These are phyloP conservation scores for Trichocladium uniseriatum DNA, from an alignment of 495 filamentous ascomycete genomes.

Conservation along the genomic window DNA sequence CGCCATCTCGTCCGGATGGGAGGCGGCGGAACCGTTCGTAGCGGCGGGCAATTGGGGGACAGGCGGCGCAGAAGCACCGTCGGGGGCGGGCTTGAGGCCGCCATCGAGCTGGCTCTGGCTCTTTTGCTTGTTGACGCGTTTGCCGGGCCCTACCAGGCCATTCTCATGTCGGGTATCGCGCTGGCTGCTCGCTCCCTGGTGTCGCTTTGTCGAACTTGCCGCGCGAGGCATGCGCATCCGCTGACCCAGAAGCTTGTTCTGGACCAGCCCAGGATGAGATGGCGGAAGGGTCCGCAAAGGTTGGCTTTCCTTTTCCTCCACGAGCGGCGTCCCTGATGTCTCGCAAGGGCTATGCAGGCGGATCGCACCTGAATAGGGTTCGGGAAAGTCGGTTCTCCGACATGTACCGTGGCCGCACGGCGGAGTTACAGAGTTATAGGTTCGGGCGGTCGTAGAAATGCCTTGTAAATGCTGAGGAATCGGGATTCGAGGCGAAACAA, in stretches of 20 bases:
- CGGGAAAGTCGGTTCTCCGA: neutral
- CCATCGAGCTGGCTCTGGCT: conserved; percentile 39
- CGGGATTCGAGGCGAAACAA: neutral
- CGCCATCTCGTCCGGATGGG: conserved; percentile 33
- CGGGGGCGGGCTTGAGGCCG: conserved; percentile 19
- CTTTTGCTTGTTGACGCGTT: conserved; percentile 55
- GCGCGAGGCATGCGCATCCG: conserved; percentile 61
- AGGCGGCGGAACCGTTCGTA: conserved; percentile 29
- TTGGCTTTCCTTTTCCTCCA: neutral
- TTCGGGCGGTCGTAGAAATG: neutral
- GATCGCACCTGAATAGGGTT: neutral
- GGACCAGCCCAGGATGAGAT: conserved; percentile 34
- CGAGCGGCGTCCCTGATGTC: neutral
- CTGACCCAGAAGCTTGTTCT: conserved; percentile 43
- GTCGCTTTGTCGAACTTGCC: conserved; percentile 57
- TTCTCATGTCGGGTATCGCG: conserved; percentile 80
- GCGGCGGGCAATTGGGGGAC: conserved; percentile 29
- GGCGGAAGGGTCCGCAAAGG: neutral
- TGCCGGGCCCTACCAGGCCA: conserved; percentile 75
- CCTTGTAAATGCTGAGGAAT: neutral
- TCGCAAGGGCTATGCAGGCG: neutral
- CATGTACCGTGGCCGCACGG: neutral
- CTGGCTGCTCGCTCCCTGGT: conserved; percentile 52
- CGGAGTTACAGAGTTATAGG: neutral
- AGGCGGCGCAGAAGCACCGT: conserved; percentile 29